Evolutionary conservation across 179 eudicot species (phyloP).

Genomic region (Drosera spatulata): DNA sequence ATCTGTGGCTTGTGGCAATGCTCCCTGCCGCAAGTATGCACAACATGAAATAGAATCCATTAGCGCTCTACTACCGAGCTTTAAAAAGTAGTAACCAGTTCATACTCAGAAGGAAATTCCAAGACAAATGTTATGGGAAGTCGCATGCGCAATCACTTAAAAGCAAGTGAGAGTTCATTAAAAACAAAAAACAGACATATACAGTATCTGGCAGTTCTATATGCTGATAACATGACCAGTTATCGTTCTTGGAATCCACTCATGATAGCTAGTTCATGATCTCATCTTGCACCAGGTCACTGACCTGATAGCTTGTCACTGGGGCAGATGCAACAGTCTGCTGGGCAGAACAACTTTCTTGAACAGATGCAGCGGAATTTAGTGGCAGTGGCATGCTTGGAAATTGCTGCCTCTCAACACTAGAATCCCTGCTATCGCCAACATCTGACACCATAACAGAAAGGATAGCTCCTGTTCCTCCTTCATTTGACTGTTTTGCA

Average conservation of each 20-base stretch:
- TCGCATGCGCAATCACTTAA: no score
- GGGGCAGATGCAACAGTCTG: slow-evolving; percentile 12
- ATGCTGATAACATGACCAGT: no score
- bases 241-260: neutral
- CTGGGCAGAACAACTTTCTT: slow-evolving; percentile 13
- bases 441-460: slow-evolving; percentile 12
- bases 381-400: slow-evolving; percentile 8
- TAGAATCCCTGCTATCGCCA: slow-evolving; percentile 6
- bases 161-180: no score
- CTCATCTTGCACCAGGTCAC: neutral
- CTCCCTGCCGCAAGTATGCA: slow-evolving; percentile 20
- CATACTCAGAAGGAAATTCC: neutral
- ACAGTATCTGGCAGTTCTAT: no score
- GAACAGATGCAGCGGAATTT: slow-evolving; percentile 5
- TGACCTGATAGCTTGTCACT: slow-evolving; percentile 29
- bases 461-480: neutral
- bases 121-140: neutral
- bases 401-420: slow-evolving; percentile 3
- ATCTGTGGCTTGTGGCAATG: slow-evolving; percentile 12
- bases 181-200: no score
- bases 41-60: slow-evolving; percentile 3
- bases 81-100: neutral
- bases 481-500: neutral
- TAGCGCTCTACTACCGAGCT: neutral
- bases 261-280: neutral